Evolutionary conservation across 164 flowering plant species (phyloP).

Genomic region (Warburgia ugandensis): DNA sequence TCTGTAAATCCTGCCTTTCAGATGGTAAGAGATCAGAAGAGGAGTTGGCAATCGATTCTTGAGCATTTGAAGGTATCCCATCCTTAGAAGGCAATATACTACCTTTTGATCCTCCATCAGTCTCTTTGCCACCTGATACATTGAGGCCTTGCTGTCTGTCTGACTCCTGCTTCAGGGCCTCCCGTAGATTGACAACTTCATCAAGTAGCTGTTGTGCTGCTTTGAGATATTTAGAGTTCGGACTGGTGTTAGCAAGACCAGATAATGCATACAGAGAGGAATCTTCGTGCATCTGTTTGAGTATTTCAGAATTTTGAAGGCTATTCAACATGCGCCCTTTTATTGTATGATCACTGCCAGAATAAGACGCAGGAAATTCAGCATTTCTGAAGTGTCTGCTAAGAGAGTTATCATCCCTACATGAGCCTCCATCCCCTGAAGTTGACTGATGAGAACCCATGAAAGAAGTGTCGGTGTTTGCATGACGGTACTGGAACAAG

Average conservation of each 20-base stretch:
- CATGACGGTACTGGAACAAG: conserved; percentile 34
- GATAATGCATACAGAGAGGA: conserved; percentile 24
- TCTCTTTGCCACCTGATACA: conserved; percentile 26
- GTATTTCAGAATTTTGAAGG: conserved; percentile 15
- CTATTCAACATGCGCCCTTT: conserved; percentile 25
- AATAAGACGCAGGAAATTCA: conserved; percentile 5
- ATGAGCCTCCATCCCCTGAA: conserved; percentile 32
- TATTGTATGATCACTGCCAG: conserved; percentile 15
- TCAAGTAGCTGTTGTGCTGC: conserved; percentile 76
- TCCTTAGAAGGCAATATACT: conserved; percentile 13
- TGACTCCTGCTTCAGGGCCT: conserved; percentile 40
- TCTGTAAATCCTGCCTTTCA: conserved; percentile 64
- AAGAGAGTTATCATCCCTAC: conserved; percentile 19
- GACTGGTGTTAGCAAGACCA: conserved; percentile 23
- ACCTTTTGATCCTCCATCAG: conserved; percentile 24
- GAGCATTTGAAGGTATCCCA: conserved; percentile 25
- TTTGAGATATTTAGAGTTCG: conserved; percentile 63
- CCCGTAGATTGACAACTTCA: conserved; percentile 66
- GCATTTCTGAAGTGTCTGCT: conserved; percentile 5
- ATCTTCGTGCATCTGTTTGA: conserved; percentile 22
- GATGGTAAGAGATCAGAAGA: conserved; percentile 45
- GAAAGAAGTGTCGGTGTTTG: conserved; percentile 31
- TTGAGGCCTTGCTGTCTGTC: conserved; percentile 25
- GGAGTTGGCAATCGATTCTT: conserved; percentile 30
- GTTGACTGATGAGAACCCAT: conserved; percentile 28